phyloP scores from a whole-genome alignment of 2,329 filamentous ascomycete genomes.

The Xylariaceae sp. region DNA sequence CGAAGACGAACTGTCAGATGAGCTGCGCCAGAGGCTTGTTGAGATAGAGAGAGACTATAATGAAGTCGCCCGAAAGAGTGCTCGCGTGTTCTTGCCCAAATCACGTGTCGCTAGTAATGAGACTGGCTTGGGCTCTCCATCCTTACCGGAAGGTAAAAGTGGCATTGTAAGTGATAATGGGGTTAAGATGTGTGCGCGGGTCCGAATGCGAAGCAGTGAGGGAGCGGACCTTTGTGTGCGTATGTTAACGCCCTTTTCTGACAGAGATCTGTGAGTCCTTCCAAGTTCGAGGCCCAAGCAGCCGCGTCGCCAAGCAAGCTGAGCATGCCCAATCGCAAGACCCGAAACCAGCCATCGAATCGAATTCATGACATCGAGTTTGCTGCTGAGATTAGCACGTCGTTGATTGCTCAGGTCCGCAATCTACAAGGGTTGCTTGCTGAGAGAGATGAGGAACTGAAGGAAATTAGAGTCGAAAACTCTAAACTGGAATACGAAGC shows the following conservation, averaged over 20 bases:
- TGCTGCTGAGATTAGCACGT: constrained; percentile 96
- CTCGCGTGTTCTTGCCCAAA: constrained; percentile 80
- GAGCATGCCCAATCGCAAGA: constrained; percentile 77
- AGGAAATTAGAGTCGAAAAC: constrained; percentile 68
- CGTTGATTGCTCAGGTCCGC: constrained; percentile 86
- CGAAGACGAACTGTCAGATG: constrained; percentile 74
- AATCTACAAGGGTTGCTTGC: constrained; percentile 80
- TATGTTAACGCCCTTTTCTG: constrained; percentile 17
- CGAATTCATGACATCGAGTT: constrained; percentile 95
- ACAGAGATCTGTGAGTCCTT: constrained; percentile 66
- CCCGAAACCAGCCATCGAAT: constrained; percentile 83
- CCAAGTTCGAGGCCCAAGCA: constrained; percentile 78
- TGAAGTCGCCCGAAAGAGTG: constrained; percentile 84
- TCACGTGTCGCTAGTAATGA: constrained; percentile 74
- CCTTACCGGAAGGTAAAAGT: constrained; percentile 48
- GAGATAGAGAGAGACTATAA: constrained; percentile 95
- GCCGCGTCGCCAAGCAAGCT: constrained; percentile 86
- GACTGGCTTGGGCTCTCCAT: constrained; percentile 48
- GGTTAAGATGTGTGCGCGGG: not conserved
- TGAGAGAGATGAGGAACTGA: constrained; percentile 84
- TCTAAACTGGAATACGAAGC: constrained; percentile 77
- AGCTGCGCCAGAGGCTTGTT: constrained; percentile 74
- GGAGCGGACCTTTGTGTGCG: not conserved
- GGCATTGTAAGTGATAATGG: constrained; percentile 45
- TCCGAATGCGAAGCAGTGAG: not conserved